Percentiles rank a stretch among this genome's conserved stretches.
Conservation (phyloP, 148 eudicot genomes). For the Rhododendron ferrugineum region DNA sequence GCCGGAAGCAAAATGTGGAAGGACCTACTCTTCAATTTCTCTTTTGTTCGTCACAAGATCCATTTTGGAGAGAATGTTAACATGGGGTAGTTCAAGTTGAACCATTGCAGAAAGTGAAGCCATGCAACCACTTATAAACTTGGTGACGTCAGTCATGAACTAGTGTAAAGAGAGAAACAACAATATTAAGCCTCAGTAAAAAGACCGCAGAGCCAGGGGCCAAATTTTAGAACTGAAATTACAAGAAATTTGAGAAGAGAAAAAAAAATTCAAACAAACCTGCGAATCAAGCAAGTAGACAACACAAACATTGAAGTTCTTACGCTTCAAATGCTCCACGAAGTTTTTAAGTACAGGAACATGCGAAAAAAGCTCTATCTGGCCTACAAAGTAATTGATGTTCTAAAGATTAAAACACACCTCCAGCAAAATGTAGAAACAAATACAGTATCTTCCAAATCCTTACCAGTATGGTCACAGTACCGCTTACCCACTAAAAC, state of each 20-base stretch:
- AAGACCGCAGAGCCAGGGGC: background rate
- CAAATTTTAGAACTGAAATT: background rate
- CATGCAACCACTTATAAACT: conserved; percentile 96
- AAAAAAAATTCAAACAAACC: conserved; percentile 21
- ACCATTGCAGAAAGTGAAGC: conserved; percentile 94
- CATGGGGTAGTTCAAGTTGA: conserved; percentile 89
- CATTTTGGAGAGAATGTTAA: conserved; percentile 87
- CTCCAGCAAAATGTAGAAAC: background rate
- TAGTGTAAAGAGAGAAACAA: background rate
- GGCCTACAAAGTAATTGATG: conserved; percentile 37
- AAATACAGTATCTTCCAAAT: background rate
- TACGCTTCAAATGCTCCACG: conserved; percentile 77
- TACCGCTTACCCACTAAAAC: background rate
- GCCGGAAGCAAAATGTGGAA: conserved; percentile 2
- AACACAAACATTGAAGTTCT: conserved; percentile 86
- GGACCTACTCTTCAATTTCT: conserved; percentile 58
- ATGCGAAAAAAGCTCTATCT: conserved; percentile 94
- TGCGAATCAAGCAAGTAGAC: conserved; percentile 94
- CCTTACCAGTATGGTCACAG: background rate
- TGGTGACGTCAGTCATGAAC: conserved; percentile 96
- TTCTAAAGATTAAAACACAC: background rate
- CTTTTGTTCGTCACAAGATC: conserved; percentile 84
- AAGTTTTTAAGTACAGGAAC: conserved; percentile 86
- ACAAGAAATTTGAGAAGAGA: background rate
- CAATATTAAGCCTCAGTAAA: background rate